Percentiles rank a stretch among this genome's conserved stretches.
These are phyloP conservation scores for Dothidotthia symphoricarpi DNA, from an alignment of 2,329 filamentous ascomycete genomes.

Conservation along the genomic window DNA sequence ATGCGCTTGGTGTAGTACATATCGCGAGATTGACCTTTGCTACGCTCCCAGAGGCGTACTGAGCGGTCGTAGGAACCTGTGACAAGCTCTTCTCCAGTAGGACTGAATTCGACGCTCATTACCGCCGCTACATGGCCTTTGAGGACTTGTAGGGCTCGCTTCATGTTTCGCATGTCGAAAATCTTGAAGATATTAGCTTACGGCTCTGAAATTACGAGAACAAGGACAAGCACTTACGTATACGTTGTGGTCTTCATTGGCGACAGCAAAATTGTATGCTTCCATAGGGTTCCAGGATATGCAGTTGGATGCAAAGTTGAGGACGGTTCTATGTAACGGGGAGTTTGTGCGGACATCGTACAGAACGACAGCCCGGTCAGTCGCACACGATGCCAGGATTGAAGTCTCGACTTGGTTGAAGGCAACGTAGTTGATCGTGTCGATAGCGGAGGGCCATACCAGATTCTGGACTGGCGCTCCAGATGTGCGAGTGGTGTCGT, in stretches of 20 bases:
- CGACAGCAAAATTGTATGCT: conserved; percentile 90
- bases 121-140: conserved; percentile 89
- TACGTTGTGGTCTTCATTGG: conserved; percentile 90
- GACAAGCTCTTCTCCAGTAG: conserved; percentile 90
- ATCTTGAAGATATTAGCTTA: conserved; percentile 44
- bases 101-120: conserved; percentile 94
- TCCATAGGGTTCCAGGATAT: conserved; percentile 97
- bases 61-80: conserved; percentile 87
- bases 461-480: conserved; percentile 76
- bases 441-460: conserved; percentile 81
- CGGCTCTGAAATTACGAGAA: not conserved
- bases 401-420: conserved; percentile 96
- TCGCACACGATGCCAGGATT: conserved; percentile 79
- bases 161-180: conserved; percentile 92
- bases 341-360: conserved; percentile 89
- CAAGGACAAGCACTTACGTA: conserved; percentile 46
- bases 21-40: conserved; percentile 80
- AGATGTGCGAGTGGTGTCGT: conserved; percentile 79
- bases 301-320: conserved; percentile 89
- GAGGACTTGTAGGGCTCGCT: conserved; percentile 81
- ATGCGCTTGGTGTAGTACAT: conserved; percentile 97
- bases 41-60: conserved; percentile 78
- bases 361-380: conserved; percentile 81
- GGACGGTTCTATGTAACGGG: conserved; percentile 74
- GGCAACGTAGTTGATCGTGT: conserved; percentile 78